Evolutionary conservation across 306 rosid genomes (phyloP).

Genomic region (Gleditsia sinensis): DNA sequence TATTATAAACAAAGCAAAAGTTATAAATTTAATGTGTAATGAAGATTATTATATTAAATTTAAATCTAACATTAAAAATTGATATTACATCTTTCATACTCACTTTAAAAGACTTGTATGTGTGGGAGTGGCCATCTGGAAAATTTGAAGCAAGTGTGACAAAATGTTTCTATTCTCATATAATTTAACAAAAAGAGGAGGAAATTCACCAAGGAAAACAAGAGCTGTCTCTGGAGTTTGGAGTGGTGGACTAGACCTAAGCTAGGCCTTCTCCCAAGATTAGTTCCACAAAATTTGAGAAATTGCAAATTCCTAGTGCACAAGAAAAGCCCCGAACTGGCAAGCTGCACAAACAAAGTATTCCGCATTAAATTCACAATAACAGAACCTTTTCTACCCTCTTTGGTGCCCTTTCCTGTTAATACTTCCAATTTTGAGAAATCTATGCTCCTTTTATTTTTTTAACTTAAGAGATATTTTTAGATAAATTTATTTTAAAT

Average conservation of each 20-base stretch:
- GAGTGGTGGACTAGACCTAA: slow-evolving; percentile 39
- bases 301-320: slow-evolving; percentile 38
- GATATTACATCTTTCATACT: too few species aligned
- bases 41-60: too few species aligned
- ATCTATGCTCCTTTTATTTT: slow-evolving; percentile 35
- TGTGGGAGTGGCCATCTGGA: too few species aligned
- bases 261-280: slow-evolving; percentile 29
- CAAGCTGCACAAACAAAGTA: slow-evolving; percentile 44
- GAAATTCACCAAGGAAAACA: background rate
- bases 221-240: slow-evolving; percentile 39
- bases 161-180: slow-evolving; percentile 32
- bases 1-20: too few species aligned
- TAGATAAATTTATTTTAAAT: too few species aligned
- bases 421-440: slow-evolving; percentile 35
- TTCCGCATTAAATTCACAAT: slow-evolving; percentile 52
- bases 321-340: slow-evolving; percentile 47
- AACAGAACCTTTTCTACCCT: slow-evolving; percentile 46
- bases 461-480: too few species aligned
- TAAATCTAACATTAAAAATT: too few species aligned
- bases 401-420: slow-evolving; percentile 33
- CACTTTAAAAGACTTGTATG: too few species aligned
- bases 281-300: slow-evolving; percentile 39
- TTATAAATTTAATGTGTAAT: too few species aligned
- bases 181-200: slow-evolving; percentile 21
- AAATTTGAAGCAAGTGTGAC: slow-evolving; percentile 20